Percentiles rank a stretch among this genome's conserved stretches.
phyloP scores from a whole-genome alignment of 768 basidiomycete genomes.

The Suillus subalutaceus region DNA sequence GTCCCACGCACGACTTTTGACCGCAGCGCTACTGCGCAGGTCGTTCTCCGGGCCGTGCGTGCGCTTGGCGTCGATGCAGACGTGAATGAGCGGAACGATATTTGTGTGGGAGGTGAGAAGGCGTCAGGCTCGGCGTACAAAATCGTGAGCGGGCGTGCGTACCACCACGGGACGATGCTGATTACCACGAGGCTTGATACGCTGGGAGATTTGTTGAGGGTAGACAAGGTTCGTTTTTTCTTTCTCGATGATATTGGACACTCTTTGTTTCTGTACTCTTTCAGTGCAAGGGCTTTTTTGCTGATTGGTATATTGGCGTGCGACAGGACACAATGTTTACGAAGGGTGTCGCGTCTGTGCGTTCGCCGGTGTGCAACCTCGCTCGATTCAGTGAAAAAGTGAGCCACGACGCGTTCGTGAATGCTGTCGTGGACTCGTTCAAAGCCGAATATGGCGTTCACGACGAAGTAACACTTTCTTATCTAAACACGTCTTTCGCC shows the following conservation, averaged over 20 bases:
- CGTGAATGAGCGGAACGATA: constrained; percentile 90
- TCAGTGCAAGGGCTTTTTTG: constrained; percentile 4
- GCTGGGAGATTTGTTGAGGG: constrained; percentile 71
- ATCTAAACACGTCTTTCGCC: not conserved
- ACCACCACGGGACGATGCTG: constrained; percentile 99
- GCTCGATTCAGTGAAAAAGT: constrained; percentile 50
- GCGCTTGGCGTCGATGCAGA: constrained; percentile 74
- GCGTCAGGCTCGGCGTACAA: constrained; percentile 99
- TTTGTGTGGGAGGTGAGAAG: constrained; percentile 85
- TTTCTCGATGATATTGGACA: not conserved
- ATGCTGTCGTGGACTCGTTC: constrained; percentile 73
- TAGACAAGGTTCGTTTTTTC: constrained; percentile 55
- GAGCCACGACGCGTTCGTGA: constrained; percentile 71
- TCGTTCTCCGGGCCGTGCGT: constrained; percentile 78
- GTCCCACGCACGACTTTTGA: constrained; percentile 82
- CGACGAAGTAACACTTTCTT: constrained; percentile 32
- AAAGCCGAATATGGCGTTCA: constrained; percentile 51
- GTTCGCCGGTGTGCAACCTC: constrained; percentile 91
- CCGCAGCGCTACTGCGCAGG: constrained; percentile 71
- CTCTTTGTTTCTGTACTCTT: not conserved
- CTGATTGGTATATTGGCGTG: not conserved
- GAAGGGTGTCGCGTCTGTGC: constrained; percentile 87
- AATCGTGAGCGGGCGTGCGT: constrained; percentile 86
- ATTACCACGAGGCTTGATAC: constrained; percentile 77
- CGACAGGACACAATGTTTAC: constrained; percentile 76